Percentiles rank a stretch among this genome's conserved stretches.
phyloP scores from a whole-genome alignment of 805 yeast species.

The Hermanozyma aechmeae region DNA sequence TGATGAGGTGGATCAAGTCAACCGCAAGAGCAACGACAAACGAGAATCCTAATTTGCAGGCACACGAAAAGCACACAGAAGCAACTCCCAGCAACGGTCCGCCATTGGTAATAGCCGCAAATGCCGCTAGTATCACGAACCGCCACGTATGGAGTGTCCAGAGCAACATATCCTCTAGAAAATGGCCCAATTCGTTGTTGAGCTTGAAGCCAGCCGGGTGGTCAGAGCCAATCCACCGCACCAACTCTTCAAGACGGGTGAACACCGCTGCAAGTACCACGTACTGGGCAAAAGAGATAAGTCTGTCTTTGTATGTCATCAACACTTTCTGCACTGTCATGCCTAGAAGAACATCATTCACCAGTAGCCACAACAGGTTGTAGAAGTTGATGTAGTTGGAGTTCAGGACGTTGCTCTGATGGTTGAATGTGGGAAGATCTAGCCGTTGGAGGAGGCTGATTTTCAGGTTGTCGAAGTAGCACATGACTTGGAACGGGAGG shows the following conservation, averaged over 20 bases:
- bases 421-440: constrained; percentile 25
- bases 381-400: constrained; percentile 66
- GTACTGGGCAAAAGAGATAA: constrained; percentile 20
- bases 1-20: constrained; percentile 54
- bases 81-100: too few species aligned
- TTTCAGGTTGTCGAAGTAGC: constrained; percentile 33
- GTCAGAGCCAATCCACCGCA: constrained; percentile 62
- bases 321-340: constrained; percentile 40
- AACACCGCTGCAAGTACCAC: constrained; percentile 37
- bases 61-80: constrained; percentile 11
- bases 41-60: constrained; percentile 49
- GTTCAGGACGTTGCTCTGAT: constrained; percentile 29
- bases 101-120: constrained; percentile 1
- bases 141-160: constrained; percentile 79
- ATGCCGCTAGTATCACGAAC: constrained; percentile 2
- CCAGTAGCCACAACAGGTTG: constrained; percentile 80
- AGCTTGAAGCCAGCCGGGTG: constrained; percentile 93
- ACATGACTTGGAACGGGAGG: constrained; percentile 70
- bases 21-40: constrained; percentile 56
- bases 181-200: constrained; percentile 75
- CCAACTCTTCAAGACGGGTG: constrained; percentile 37
- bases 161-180: constrained; percentile 75
- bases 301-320: constrained; percentile 21
- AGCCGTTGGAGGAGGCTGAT: constrained; percentile 32
- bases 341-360: constrained; percentile 78